phyloP scores from a whole-genome alignment of 202 grass and related monocot genomes.

The Bolboschoenoplectus hybrid region DNA sequence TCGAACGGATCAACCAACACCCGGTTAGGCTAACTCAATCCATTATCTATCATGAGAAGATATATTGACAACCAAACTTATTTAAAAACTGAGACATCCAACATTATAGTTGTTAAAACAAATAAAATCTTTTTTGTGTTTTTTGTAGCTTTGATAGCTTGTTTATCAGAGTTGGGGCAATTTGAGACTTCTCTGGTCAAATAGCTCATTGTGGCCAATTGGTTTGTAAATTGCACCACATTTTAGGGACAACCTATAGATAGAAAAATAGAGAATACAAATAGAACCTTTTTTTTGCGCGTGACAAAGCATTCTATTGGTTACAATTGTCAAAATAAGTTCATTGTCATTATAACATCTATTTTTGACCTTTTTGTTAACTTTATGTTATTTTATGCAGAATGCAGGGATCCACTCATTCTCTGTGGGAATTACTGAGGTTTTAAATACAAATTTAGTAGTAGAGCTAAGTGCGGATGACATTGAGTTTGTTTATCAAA shows the following conservation, averaged over 20 bases:
- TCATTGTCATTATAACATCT: background rate
- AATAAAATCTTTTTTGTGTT: background rate
- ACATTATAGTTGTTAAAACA: background rate
- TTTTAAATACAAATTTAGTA: conserved; percentile 65
- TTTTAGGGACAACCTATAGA: conserved; percentile 5
- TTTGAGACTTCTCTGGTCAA: conserved; percentile 35
- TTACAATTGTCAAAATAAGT: conserved; percentile 7
- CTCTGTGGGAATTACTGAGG: conserved; percentile 81
- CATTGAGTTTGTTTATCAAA: conserved; percentile 48
- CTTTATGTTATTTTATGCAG: conserved; percentile 42
- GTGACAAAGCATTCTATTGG: background rate
- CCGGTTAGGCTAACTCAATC: conserved; percentile 59
- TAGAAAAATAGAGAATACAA: background rate
- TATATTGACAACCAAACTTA: conserved; percentile 21
- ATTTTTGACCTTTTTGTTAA: background rate
- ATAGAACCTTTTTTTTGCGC: background rate
- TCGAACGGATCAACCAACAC: conserved; percentile 88
- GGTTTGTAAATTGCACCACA: background rate
- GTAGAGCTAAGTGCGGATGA: conserved; percentile 89
- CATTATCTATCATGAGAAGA: background rate
- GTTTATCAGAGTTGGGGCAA: conserved; percentile 33
- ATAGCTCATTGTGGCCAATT: background rate
- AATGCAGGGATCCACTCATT: conserved; percentile 66
- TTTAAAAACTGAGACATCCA: background rate
- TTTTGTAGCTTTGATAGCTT: background rate